Evolutionary conservation across 352 stramenopile species (phyloP).

Genomic region (Blastocystis sp.): DNA sequence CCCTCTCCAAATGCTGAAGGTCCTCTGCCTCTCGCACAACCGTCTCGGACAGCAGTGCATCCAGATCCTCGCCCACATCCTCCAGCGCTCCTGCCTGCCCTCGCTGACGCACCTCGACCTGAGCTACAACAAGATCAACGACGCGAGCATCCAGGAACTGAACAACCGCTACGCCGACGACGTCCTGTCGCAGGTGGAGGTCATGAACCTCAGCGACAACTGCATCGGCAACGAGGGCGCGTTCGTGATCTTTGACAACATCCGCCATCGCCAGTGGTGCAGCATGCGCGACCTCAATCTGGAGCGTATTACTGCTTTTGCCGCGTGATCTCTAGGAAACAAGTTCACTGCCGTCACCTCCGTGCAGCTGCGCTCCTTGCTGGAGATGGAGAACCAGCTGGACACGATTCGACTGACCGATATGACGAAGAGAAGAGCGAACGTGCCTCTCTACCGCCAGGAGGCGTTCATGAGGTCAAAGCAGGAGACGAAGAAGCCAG

Average conservation of each 20-base stretch:
- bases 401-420: constrained; percentile 67
- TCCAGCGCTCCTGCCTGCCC: constrained; percentile 35
- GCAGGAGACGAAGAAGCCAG: not conserved
- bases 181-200: constrained; percentile 77
- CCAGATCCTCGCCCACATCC: not conserved
- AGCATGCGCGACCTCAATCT: constrained; percentile 47
- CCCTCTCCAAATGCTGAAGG: constrained; percentile 22
- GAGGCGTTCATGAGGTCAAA: not conserved
- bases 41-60: constrained; percentile 6
- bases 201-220: constrained; percentile 80
- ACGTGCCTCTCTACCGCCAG: constrained; percentile 33
- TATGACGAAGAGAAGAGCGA: constrained; percentile 49
- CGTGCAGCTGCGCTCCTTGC: constrained; percentile 61
- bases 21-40: constrained; percentile 27
- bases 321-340: not conserved
- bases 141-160: constrained; percentile 49
- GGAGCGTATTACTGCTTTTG: not conserved
- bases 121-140: constrained; percentile 33
- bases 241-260: constrained; percentile 77
- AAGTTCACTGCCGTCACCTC: constrained; percentile 57
- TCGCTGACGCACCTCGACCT: constrained; percentile 42
- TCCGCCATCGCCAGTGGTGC: constrained; percentile 37
- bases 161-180: constrained; percentile 27
- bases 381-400: constrained; percentile 72
- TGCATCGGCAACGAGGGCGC: constrained; percentile 79